Conservation (phyloP, 129 eudicot species). For the Erigeron canadensis region DNA sequence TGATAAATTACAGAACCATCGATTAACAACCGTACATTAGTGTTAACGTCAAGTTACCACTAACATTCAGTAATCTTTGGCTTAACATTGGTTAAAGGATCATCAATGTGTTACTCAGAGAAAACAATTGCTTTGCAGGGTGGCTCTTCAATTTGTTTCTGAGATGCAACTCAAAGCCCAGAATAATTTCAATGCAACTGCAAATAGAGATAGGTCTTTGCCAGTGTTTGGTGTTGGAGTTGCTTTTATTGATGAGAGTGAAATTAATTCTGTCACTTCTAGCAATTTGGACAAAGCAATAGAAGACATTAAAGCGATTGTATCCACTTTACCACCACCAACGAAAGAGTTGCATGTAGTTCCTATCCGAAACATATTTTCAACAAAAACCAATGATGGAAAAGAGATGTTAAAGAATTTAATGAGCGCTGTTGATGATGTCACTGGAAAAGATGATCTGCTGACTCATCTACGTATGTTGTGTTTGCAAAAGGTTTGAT, state of each 20-base stretch:
- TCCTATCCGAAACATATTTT: slow-evolving; percentile 61
- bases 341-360: slow-evolving; percentile 51
- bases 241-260: slow-evolving; percentile 79
- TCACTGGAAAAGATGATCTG: slow-evolving; percentile 92
- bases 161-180: slow-evolving; percentile 94
- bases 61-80: background rate
- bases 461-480: slow-evolving; percentile 70
- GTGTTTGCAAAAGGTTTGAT: slow-evolving; percentile 78
- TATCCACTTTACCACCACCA: slow-evolving; percentile 61
- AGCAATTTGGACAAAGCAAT: slow-evolving; percentile 41
- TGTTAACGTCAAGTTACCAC: background rate
- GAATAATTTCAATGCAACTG: slow-evolving; percentile 92
- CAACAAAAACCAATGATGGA: slow-evolving; percentile 45
- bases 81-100: background rate
- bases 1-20: background rate
- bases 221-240: slow-evolving; percentile 97
- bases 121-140: slow-evolving; percentile 49
- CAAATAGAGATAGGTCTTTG: slow-evolving; percentile 80
- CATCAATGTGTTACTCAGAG: slow-evolving; percentile 27
- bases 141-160: slow-evolving; percentile 90
- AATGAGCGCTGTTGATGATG: slow-evolving; percentile 51
- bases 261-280: slow-evolving; percentile 39
- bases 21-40: background rate
- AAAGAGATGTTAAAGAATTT: slow-evolving; percentile 50
- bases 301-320: slow-evolving; percentile 56